Evolutionary conservation across 306 rosid genomes (phyloP).

Genomic region (Rosa multiflora): DNA sequence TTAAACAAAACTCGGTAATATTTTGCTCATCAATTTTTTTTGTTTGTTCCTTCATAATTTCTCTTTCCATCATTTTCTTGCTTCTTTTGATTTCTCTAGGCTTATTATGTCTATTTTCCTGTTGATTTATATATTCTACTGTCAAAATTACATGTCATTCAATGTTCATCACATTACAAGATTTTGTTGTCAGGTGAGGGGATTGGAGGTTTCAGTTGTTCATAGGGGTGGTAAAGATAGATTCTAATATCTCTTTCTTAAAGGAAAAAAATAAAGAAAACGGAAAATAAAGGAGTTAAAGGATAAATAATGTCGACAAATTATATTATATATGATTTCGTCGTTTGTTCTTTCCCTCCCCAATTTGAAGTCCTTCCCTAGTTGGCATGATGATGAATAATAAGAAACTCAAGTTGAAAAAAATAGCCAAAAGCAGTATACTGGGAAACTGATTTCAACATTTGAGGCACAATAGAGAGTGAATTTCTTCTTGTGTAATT

Average conservation of each 20-base stretch:
- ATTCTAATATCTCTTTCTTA: not conserved
- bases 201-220: not conserved
- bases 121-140: not conserved
- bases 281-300: not conserved
- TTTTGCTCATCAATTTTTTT: not conserved
- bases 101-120: not conserved
- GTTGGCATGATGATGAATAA: not conserved
- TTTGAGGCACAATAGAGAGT: not conserved
- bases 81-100: not conserved
- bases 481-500: not conserved
- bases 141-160: not conserved
- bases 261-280: not conserved
- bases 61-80: not conserved
- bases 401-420: not conserved
- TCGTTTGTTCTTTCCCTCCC: not conserved
- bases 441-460: not conserved
- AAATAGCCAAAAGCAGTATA: not conserved
- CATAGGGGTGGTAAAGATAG: not conserved
- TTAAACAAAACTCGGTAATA: not conserved
- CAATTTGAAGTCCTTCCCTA: not conserved
- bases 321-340: not conserved
- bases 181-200: not conserved
- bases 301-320: not conserved
- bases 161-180: not conserved
- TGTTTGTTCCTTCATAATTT: not conserved